Evolutionary conservation across 2,329 filamentous ascomycete species (phyloP).

Genomic region (Neobulgaria alba): DNA sequence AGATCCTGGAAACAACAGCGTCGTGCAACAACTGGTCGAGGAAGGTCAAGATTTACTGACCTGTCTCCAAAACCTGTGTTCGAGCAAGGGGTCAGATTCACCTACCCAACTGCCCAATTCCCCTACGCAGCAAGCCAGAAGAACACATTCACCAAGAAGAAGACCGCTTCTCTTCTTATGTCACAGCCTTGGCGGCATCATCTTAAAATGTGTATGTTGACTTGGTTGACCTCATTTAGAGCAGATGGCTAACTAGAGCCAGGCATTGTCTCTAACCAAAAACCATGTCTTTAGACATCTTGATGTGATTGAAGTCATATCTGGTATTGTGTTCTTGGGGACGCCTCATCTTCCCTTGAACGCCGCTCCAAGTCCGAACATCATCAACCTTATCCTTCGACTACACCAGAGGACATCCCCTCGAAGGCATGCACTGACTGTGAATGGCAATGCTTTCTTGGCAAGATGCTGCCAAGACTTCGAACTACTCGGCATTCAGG

Average conservation of each 20-base stretch:
- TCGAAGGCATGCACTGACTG: neutral
- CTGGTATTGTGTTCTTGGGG: conserved; percentile 2
- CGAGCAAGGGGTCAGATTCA: neutral
- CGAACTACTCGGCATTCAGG: conserved; percentile 1
- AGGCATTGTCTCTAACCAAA: neutral
- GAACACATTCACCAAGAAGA: conserved; percentile 3
- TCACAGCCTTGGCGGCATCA: conserved; percentile 3
- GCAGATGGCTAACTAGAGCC: neutral
- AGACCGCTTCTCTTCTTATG: conserved; percentile 4
- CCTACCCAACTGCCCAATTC: neutral
- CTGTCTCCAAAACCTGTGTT: conserved; percentile 1
- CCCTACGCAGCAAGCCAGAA: conserved; percentile 1
- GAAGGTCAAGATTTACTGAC: conserved; percentile 1
- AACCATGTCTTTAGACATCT: conserved; percentile 3
- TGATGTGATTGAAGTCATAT: conserved; percentile 2
- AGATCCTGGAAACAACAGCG: neutral
- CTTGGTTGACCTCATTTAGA: neutral
- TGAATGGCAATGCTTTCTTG: conserved; percentile 1
- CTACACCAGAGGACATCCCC: neutral
- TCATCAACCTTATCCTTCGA: conserved; percentile 1
- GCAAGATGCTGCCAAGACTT: conserved; percentile 1
- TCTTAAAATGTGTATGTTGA: conserved; percentile 3
- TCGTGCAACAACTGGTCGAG: neutral
- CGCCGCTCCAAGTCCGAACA: conserved; percentile 1
- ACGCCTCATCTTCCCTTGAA: conserved; percentile 2